phyloP scores from a whole-genome alignment of 345 rosid species.

The Salix koriyanagi region DNA sequence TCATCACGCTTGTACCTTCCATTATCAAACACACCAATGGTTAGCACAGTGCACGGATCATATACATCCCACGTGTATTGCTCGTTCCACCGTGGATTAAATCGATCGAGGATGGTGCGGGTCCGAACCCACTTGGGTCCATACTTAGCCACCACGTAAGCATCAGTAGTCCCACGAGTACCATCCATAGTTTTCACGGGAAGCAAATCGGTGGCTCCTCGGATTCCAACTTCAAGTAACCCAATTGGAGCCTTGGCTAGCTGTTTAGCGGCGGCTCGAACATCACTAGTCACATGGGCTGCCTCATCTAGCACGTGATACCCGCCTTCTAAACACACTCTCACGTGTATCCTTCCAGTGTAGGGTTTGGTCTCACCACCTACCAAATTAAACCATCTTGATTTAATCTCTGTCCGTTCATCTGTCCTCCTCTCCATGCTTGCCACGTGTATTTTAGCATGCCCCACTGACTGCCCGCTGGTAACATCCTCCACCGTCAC shows the following conservation, averaged over 20 bases:
- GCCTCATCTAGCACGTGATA: constrained; percentile 94
- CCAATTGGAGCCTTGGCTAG: constrained; percentile 76
- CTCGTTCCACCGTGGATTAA: constrained; percentile 94
- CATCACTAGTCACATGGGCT: constrained; percentile 91
- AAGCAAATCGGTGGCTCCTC: constrained; percentile 73
- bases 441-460: constrained; percentile 61
- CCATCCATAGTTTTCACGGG: constrained; percentile 86
- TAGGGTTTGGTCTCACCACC: constrained; percentile 66
- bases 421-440: constrained; percentile 65
- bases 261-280: constrained; percentile 77
- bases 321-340: constrained; percentile 77
- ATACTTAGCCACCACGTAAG: constrained; percentile 87
- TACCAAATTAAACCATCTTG: constrained; percentile 77
- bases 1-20: constrained; percentile 65
- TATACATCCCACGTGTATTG: constrained; percentile 89
- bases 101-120: constrained; percentile 71
- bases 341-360: constrained; percentile 71
- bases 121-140: constrained; percentile 95
- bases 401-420: constrained; percentile 50
- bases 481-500: constrained; percentile 63
- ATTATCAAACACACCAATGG: constrained; percentile 78
- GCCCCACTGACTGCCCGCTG: constrained; percentile 52
- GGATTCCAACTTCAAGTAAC: constrained; percentile 69
- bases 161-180: constrained; percentile 80
- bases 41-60: constrained; percentile 78